Percentiles rank a stretch among this genome's conserved stretches.
phyloP scores from a whole-genome alignment of 768 basidiomycete genomes.

The Agaricus sinodeliciosus region DNA sequence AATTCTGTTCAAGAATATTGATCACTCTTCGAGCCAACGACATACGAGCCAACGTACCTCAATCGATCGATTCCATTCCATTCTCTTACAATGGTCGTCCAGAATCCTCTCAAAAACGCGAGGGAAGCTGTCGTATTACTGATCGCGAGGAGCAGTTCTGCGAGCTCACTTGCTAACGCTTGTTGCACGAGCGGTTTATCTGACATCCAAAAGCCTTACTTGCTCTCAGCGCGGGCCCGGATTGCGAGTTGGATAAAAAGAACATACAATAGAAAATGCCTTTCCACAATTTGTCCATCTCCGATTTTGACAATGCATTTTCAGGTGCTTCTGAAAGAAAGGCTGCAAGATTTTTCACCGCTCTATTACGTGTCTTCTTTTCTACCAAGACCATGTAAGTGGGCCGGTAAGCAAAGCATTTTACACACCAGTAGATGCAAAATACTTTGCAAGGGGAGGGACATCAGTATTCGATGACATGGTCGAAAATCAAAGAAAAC shows the following conservation, averaged over 20 bases:
- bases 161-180: slow-evolving; percentile 77
- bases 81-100: slow-evolving; percentile 85
- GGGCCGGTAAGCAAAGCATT: background rate
- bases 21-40: background rate
- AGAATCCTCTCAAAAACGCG: slow-evolving; percentile 82
- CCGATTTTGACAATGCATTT: slow-evolving; percentile 56
- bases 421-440: slow-evolving; percentile 81
- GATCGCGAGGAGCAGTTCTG: slow-evolving; percentile 73
- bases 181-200: slow-evolving; percentile 98
- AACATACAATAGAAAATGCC: slow-evolving; percentile 90
- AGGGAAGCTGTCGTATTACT: slow-evolving; percentile 51
- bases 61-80: slow-evolving; percentile 91
- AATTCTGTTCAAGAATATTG: slow-evolving; percentile 44
- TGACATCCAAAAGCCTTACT: slow-evolving; percentile 96
- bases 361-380: slow-evolving; percentile 89
- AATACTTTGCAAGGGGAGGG: slow-evolving; percentile 81
- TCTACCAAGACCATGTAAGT: slow-evolving; percentile 33
- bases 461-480: slow-evolving; percentile 25
- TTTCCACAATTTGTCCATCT: slow-evolving; percentile 95
- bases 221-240: background rate
- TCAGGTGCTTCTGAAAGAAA: slow-evolving; percentile 71
- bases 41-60: slow-evolving; percentile 43
- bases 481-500: slow-evolving; percentile 12
- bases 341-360: slow-evolving; percentile 67
- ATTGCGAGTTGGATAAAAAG: background rate